These are phyloP conservation scores for Diaporthe sp. DNA, from an alignment of 2,329 filamentous ascomycete genomes.

Conservation along the genomic window DNA sequence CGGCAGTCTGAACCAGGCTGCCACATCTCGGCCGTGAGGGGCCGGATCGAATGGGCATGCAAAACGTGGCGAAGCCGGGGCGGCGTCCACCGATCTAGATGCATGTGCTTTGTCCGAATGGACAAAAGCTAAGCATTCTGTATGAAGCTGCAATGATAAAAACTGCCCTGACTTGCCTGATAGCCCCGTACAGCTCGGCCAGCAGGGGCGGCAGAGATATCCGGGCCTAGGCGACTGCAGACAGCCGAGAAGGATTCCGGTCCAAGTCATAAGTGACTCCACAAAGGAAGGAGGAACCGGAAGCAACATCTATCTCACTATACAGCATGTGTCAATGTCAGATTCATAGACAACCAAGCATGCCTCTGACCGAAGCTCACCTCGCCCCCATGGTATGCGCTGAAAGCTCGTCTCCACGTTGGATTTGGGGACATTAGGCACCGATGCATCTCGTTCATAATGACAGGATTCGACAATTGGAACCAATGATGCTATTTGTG, in stretches of 20 bases:
- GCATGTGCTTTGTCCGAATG: background rate
- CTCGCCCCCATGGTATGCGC: background rate
- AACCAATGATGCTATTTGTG: too few species aligned
- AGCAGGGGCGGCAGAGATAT: background rate
- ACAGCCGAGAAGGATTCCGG: background rate
- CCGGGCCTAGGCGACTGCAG: background rate
- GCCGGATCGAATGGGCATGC: background rate
- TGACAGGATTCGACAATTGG: too few species aligned
- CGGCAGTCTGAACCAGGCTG: background rate
- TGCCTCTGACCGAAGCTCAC: background rate
- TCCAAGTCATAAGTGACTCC: background rate
- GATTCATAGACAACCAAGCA: background rate
- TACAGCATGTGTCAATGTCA: background rate
- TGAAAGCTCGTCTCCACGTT: background rate
- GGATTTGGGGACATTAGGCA: too few species aligned
- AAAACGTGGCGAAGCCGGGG: background rate
- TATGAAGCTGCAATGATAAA: background rate
- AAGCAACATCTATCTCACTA: background rate
- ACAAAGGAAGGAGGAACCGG: background rate
- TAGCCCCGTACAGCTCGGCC: background rate
- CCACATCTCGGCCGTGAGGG: conserved; percentile 9
- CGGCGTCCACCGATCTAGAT: background rate
- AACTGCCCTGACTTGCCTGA: background rate
- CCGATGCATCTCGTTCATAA: too few species aligned
- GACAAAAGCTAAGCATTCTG: background rate